Conservation (phyloP, 164 flowering plant genomes). For the Annona squamosa region DNA sequence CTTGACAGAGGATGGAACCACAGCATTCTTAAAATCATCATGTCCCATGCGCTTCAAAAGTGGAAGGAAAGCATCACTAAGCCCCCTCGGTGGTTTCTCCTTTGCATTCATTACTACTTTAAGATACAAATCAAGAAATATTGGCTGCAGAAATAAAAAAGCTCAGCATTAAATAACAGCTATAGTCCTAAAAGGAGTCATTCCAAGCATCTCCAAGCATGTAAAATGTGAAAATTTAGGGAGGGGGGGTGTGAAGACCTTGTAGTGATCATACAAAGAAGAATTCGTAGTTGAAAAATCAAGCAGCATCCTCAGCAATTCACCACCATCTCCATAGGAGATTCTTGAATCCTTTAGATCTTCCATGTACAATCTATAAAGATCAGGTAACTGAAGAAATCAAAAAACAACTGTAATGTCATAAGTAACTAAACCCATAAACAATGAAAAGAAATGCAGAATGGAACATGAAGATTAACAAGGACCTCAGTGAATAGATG, state of each 20-base stretch:
- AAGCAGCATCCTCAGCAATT: slow-evolving; percentile 47
- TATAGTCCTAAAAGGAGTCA: background rate
- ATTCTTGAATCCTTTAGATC: slow-evolving; percentile 61
- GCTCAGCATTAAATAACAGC: background rate
- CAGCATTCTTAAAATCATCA: slow-evolving; percentile 67
- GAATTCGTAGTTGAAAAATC: slow-evolving; percentile 42
- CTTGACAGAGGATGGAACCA: slow-evolving; percentile 75
- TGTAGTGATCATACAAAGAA: slow-evolving; percentile 45
- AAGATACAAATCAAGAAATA: slow-evolving; percentile 76
- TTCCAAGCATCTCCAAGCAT: slow-evolving; percentile 1
- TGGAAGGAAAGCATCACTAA: slow-evolving; percentile 74
- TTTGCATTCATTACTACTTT: slow-evolving; percentile 70
- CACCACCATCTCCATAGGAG: slow-evolving; percentile 63
- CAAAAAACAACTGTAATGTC: slow-evolving; percentile 5
- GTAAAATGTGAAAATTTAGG: background rate
- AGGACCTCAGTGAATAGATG: slow-evolving; percentile 68
- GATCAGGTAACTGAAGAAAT: slow-evolving; percentile 47
- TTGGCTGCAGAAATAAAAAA: slow-evolving; percentile 47
- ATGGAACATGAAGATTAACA: slow-evolving; percentile 7
- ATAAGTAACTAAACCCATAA: background rate
- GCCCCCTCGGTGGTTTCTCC: slow-evolving; percentile 63
- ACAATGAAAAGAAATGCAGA: background rate
- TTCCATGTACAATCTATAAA: slow-evolving; percentile 53
- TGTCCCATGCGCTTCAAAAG: slow-evolving; percentile 57
- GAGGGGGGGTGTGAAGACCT: slow-evolving; percentile 41